Percentiles rank a stretch among this genome's conserved stretches.
Conservation (phyloP, 2,329 filamentous ascomycete species). For the Pestalotiopsis sp. region DNA sequence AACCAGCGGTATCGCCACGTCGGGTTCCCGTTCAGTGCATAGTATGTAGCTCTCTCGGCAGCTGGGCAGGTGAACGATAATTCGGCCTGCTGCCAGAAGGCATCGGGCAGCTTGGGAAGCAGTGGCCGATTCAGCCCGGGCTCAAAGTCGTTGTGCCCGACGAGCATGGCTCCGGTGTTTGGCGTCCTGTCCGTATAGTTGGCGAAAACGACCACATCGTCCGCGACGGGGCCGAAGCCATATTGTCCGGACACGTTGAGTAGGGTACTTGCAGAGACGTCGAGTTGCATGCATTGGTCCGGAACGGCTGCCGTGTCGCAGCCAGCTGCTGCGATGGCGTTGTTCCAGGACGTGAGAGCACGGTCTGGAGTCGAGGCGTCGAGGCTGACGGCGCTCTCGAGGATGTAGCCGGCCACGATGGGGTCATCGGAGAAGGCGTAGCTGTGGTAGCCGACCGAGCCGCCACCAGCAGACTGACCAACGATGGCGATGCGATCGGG, state of each 20-base stretch:
- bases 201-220: conserved; percentile 1
- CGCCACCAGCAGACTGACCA: conserved; percentile 11
- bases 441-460: conserved; percentile 4
- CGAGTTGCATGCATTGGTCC: neutral
- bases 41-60: neutral
- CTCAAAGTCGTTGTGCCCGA: conserved; percentile 9
- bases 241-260: neutral
- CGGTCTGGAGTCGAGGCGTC: neutral
- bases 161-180: neutral
- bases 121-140: neutral
- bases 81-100: conserved; percentile 6
- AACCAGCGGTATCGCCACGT: conserved; percentile 14
- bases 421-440: conserved; percentile 6
- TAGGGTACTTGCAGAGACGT: neutral
- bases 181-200: neutral
- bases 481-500: conserved; percentile 28
- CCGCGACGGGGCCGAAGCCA: neutral
- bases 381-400: conserved; percentile 1
- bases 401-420: conserved; percentile 3
- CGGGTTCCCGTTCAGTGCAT: conserved; percentile 5
- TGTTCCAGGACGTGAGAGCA: neutral
- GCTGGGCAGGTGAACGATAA: conserved; percentile 9
- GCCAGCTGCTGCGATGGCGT: neutral
- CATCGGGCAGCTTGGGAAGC: neutral
- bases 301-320: neutral